Evolutionary conservation across 108 stramenopile genomes (phyloP).

Genomic region (Pseudonitzschia delicatissima): DNA sequence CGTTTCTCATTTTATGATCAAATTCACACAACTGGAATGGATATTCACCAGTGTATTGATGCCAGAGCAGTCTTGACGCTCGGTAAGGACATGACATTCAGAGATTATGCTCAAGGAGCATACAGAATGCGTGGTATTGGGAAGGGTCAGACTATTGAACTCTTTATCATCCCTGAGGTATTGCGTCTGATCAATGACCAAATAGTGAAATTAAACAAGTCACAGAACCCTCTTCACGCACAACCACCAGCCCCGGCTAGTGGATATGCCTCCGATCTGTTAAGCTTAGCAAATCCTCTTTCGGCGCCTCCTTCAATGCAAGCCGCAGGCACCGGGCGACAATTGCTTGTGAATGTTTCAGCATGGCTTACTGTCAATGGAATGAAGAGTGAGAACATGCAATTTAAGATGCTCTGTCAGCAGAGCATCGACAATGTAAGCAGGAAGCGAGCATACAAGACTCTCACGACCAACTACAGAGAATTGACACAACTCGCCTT

Average conservation of each 20-base stretch:
- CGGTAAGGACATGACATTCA: constrained; percentile 97
- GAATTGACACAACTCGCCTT: constrained; percentile 87
- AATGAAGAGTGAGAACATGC: constrained; percentile 97
- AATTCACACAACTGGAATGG: constrained; percentile 98
- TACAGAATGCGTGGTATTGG: constrained; percentile 97
- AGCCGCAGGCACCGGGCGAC: constrained; percentile 27
- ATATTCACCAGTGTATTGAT: constrained; percentile 93
- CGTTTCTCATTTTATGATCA: constrained; percentile 97
- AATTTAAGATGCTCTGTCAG: constrained; percentile 93
- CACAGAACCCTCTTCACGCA: constrained; percentile 25
- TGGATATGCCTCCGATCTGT: constrained; percentile 52
- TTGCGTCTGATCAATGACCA: constrained; percentile 73
- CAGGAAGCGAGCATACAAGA: constrained; percentile 86
- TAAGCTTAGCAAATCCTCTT: constrained; percentile 44
- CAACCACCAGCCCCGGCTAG: constrained; percentile 23
- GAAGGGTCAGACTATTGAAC: constrained; percentile 88
- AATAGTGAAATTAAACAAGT: constrained; percentile 47
- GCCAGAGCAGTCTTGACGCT: constrained; percentile 91
- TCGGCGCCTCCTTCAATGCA: constrained; percentile 14
- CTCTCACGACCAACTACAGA: constrained; percentile 69
- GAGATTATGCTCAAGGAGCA: constrained; percentile 97
- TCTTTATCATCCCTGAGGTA: constrained; percentile 93
- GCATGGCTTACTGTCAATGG: constrained; percentile 98
- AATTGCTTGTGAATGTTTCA: constrained; percentile 87
- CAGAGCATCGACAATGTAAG: constrained; percentile 96